Conservation (phyloP, 306 rosid species). For the Alnus rubra region DNA sequence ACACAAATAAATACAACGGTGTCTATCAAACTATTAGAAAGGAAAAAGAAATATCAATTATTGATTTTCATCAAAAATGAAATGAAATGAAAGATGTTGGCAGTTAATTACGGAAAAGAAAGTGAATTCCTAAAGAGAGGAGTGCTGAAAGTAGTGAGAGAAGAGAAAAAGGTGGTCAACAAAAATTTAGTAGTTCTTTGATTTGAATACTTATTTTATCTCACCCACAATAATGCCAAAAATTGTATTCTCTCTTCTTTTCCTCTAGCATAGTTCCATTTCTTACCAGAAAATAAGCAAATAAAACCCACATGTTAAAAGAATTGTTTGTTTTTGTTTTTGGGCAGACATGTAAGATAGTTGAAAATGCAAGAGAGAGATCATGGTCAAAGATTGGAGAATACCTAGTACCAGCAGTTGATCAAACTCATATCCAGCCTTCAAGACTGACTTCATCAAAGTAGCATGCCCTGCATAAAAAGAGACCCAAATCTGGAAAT, state of each 20-base stretch:
- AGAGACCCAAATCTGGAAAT: conserved; percentile 28
- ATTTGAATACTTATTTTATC: background rate
- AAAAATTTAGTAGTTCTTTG: background rate
- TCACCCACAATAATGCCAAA: background rate
- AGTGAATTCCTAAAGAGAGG: background rate
- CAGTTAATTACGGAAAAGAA: background rate
- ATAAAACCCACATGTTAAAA: background rate
- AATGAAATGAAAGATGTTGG: background rate
- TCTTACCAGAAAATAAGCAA: background rate
- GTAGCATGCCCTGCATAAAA: conserved; percentile 66
- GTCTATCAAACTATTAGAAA: background rate
- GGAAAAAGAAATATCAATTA: background rate
- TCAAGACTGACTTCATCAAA: conserved; percentile 64
- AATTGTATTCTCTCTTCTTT: background rate
- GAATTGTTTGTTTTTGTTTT: background rate
- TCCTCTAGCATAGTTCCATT: background rate
- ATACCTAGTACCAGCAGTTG: conserved; percentile 78
- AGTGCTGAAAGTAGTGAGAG: background rate
- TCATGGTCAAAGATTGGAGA: conserved; percentile 14
- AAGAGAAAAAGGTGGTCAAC: background rate
- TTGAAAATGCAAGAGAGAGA: background rate
- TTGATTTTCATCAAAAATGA: no score
- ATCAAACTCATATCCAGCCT: conserved; percentile 87
- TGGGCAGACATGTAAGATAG: background rate
- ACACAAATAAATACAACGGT: background rate